phyloP scores from a whole-genome alignment of 805 yeast genomes.

The Starmera dryadoides region DNA sequence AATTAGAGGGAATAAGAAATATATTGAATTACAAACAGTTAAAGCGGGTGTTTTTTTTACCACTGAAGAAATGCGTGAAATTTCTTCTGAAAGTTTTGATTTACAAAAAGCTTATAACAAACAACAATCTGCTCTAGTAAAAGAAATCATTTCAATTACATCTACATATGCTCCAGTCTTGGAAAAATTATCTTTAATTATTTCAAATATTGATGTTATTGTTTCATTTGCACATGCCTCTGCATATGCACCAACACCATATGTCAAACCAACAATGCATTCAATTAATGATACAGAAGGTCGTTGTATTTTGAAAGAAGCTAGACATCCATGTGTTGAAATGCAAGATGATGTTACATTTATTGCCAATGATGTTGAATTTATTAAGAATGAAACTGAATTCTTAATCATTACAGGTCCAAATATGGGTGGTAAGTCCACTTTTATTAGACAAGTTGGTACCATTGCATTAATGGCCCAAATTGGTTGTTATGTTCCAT shows the following conservation, averaged over 20 bases:
- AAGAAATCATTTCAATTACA: conserved; percentile 75
- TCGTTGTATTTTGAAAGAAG: conserved; percentile 51
- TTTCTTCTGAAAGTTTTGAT: conserved; percentile 51
- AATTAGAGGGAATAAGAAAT: conserved; percentile 52
- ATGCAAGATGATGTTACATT: conserved; percentile 86
- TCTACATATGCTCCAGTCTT: conserved; percentile 77
- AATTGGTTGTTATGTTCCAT: conserved; percentile 85
- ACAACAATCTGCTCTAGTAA: conserved; percentile 72
- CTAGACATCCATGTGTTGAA: conserved; percentile 94
- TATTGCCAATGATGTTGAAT: conserved; percentile 81
- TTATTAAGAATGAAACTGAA: conserved; percentile 50
- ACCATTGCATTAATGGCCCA: conserved; percentile 84
- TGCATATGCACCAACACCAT: conserved; percentile 77
- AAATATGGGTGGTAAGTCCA: conserved; percentile 96
- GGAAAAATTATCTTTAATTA: conserved; percentile 51
- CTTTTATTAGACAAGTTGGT: conserved; percentile 86
- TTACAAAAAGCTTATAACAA: conserved; percentile 60
- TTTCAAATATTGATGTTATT: conserved; percentile 79
- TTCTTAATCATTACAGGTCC: conserved; percentile 91
- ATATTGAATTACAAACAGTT: conserved; percentile 79
- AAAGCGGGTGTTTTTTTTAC: conserved; percentile 95
- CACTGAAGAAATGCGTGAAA: conserved; percentile 52
- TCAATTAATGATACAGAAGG: conserved; percentile 40
- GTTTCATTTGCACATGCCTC: conserved; percentile 80
- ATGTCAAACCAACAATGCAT: conserved; percentile 65